Evolutionary conservation across 2,329 filamentous ascomycete species (phyloP).

Genomic region (Xylariales sp.): DNA sequence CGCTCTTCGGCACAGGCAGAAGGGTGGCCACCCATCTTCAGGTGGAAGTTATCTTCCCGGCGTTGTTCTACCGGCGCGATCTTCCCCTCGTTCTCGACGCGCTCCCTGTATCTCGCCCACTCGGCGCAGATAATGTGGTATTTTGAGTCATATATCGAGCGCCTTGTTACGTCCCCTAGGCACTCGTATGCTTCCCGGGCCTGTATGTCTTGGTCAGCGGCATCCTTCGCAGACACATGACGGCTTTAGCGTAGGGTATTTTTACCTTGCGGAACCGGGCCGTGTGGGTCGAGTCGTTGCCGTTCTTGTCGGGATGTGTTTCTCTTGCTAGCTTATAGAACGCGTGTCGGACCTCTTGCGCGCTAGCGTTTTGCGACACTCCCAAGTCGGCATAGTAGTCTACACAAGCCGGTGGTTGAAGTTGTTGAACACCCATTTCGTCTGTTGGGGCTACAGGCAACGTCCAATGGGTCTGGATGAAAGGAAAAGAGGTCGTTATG

Average conservation of each 20-base stretch:
- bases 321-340: conserved; percentile 16
- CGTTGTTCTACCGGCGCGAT: too few relatives aligned
- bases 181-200: conserved; percentile 14
- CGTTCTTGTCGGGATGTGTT: conserved; percentile 27
- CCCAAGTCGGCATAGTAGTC: conserved; percentile 27
- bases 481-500: background rate
- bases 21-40: too few relatives aligned
- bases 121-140: conserved; percentile 2
- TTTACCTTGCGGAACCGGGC: conserved; percentile 27
- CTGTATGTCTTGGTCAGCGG: background rate
- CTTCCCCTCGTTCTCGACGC: too few relatives aligned
- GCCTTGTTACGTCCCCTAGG: conserved; percentile 4
- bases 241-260: background rate
- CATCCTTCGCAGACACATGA: background rate
- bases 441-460: background rate
- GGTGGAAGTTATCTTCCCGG: too few relatives aligned
- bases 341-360: conserved; percentile 12
- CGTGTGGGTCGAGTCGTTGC: background rate
- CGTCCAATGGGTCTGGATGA: background rate
- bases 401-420: conserved; percentile 2
- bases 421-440: conserved; percentile 1
- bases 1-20: too few relatives aligned
- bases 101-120: conserved; percentile 2
- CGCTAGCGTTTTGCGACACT: background rate
- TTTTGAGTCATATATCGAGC: background rate